Evolutionary conservation across 1,139 yeast species (phyloP), one percentile per base, ranked within the genome.

Genomic region (Blastobotrys illinoisensis): DNA sequence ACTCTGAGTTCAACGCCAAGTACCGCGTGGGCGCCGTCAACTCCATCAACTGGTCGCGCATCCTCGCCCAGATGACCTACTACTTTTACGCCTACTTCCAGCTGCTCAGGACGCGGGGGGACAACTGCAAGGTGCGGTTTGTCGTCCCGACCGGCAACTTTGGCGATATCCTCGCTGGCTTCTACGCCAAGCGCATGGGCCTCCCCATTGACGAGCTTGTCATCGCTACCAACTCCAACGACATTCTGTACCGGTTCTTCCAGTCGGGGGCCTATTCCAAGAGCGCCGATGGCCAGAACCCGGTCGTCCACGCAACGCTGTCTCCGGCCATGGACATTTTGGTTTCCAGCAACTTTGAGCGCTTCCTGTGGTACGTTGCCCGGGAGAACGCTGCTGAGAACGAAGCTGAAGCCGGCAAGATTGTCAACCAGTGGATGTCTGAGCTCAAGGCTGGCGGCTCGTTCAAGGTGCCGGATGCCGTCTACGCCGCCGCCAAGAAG

Each of bases 321-420:
- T 88, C 97, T 1, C 99, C 99, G 60, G 99, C 99, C 40, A 93
- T 93, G 99, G 99, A 93, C 71, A 93, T 93, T 64, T 80, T 89
- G 64, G 89, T 93, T 57, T 90, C 97, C 11, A 88, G 96, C 32
- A 93, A 93, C 72, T 93, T 93, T 68, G 99, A 93, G 77, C 86
- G 99, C 72, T 82, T 91, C 68, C 78, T 93, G 62, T 93, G 99
- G 99, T 90, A 88, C 68, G 81, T 90, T 67, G 88, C 91, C 23
- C 83, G 93, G 69, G 86, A 86, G 63, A 79, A 79, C 58, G 78
- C 83, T 45, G 77, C 81, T 24, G 70, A 73, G 19, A 76, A 80
- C 59, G 87, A 85, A 63, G 72, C 74, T 47, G 82, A 83, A 69
- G 95, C 99, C 16, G 98, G 98, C 58, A 71, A 76, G 54, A 79